phyloP scores from a whole-genome alignment of 2,329 filamentous ascomycete species.

The Apiospora pterosperma region DNA sequence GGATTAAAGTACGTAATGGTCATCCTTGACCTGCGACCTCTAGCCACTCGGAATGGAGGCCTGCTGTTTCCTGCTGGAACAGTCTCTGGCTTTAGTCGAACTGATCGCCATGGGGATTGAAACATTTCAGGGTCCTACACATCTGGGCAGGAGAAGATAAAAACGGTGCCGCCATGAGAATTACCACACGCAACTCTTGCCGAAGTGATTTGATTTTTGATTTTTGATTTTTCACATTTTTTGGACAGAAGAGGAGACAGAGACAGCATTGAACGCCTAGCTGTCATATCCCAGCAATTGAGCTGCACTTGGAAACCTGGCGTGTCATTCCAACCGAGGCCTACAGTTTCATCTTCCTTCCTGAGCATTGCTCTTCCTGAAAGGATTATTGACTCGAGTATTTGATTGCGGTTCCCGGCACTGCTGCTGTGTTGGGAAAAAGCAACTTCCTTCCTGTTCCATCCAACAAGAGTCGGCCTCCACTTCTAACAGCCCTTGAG shows the following conservation, averaged over 20 bases:
- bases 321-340: too few species aligned
- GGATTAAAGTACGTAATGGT: not conserved
- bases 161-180: not conserved
- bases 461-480: not conserved
- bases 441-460: not conserved
- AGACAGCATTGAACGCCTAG: too few species aligned
- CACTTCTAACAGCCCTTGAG: not conserved
- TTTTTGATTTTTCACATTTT: too few species aligned
- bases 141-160: not conserved
- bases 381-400: not conserved
- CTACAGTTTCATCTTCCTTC: too few species aligned
- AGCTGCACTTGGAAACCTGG: too few species aligned
- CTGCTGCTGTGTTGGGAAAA: not conserved
- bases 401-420: not conserved
- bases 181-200: too few species aligned
- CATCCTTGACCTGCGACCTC: not conserved
- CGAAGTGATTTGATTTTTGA: too few species aligned
- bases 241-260: too few species aligned
- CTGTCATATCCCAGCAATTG: too few species aligned
- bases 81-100: not conserved
- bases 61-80: not conserved
- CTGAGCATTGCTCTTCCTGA: not conserved
- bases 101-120: not conserved
- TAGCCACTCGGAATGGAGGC: not conserved
- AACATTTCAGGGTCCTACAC: not conserved